These are phyloP conservation scores for Lecanosticta acicola DNA, from an alignment of 2,329 filamentous ascomycete species.

Conservation along the genomic window DNA sequence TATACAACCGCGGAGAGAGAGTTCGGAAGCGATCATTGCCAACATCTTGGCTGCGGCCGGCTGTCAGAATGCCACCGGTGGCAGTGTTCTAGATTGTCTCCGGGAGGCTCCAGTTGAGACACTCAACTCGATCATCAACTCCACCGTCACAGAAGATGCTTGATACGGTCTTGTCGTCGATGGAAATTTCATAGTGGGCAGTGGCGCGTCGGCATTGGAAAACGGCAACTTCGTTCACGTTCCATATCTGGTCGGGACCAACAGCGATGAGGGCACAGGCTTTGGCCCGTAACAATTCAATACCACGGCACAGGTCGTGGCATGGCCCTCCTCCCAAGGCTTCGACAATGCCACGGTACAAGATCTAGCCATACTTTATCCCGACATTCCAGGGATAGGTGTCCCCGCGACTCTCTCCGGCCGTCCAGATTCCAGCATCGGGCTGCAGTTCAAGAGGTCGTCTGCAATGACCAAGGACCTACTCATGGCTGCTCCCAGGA, in stretches of 20 bases:
- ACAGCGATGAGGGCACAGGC: constrained; percentile 25
- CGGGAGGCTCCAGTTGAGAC: constrained; percentile 17
- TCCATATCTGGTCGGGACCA: constrained; percentile 25
- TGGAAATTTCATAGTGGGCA: constrained; percentile 24
- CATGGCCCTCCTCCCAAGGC: constrained; percentile 11
- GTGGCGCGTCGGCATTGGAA: constrained; percentile 17
- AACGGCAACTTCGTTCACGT: constrained; percentile 25
- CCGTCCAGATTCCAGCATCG: constrained; percentile 16
- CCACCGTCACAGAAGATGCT: constrained; percentile 17
- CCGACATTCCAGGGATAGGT: constrained; percentile 26
- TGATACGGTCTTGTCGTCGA: constrained; percentile 22
- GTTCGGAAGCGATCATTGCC: constrained; percentile 24
- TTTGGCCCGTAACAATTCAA: constrained; percentile 23
- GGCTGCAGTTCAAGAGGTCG: constrained; percentile 22
- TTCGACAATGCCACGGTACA: constrained; percentile 33
- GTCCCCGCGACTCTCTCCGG: constrained; percentile 20
- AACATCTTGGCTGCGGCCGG: constrained; percentile 24
- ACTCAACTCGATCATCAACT: constrained; percentile 25
- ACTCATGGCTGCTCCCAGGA: constrained; percentile 15
- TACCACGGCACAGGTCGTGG: constrained; percentile 22
- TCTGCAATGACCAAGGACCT: constrained; percentile 21
- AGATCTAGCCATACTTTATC: constrained; percentile 32
- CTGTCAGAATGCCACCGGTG: constrained; percentile 17
- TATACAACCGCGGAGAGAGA: constrained; percentile 16
- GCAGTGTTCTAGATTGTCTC: constrained; percentile 35